Conservation (phyloP, 306 rosid species). For the Sphenostylis stenocarpa region DNA sequence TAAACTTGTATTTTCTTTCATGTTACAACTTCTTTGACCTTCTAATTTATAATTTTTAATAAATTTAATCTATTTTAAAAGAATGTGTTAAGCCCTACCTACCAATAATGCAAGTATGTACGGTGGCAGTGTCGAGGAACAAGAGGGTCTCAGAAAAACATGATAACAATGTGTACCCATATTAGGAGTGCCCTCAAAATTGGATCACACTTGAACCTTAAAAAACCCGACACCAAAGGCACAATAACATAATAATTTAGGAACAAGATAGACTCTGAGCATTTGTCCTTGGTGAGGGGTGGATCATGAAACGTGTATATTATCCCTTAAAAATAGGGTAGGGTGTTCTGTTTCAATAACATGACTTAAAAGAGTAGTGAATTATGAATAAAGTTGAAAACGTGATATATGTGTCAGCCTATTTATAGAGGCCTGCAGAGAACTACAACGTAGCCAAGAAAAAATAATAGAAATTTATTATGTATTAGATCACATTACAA, state of each 20-base stretch:
- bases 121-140: constrained; percentile 1
- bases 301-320: background rate
- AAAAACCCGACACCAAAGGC: background rate
- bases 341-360: background rate
- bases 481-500: too few species aligned
- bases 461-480: too few species aligned
- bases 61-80: too few species aligned
- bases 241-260: background rate
- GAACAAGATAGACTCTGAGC: constrained; percentile 8
- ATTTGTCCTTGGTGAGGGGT: background rate
- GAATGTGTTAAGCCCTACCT: too few species aligned
- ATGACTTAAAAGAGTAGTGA: background rate
- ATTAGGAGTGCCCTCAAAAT: background rate
- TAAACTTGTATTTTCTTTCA: too few species aligned
- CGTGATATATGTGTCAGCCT: too few species aligned
- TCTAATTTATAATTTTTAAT: too few species aligned
- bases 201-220: background rate
- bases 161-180: constrained; percentile 21
- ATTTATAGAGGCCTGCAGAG: too few species aligned
- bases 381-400: background rate
- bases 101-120: constrained; percentile 15
- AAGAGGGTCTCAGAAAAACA: constrained; percentile 28
- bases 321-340: constrained; percentile 5
- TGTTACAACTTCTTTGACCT: too few species aligned
- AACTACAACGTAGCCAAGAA: too few species aligned